Conservation (phyloP, 257 asterid species). For the Pogostemon cablin region DNA sequence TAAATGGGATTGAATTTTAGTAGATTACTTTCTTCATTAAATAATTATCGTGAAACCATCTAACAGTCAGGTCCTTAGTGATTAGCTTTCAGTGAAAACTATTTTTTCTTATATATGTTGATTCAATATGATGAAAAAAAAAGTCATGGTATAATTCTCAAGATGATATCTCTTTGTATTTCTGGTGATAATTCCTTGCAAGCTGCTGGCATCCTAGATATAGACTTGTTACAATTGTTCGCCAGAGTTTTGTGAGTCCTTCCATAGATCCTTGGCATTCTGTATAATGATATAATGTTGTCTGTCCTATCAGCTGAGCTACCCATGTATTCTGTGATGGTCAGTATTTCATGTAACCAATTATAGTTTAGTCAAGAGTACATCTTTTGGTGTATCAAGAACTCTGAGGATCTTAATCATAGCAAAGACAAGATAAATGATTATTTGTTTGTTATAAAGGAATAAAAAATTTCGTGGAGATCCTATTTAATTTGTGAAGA, state of each 20-base stretch:
- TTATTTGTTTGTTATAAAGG: neutral
- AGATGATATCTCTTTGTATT: neutral
- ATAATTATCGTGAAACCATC: neutral
- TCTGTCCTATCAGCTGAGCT: neutral
- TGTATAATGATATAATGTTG: neutral
- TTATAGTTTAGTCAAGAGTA: neutral
- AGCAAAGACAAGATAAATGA: constrained; percentile 11
- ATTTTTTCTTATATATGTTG: neutral
- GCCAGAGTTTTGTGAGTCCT: neutral
- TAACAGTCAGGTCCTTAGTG: neutral
- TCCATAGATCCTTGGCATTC: neutral
- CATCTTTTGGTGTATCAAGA: constrained; percentile 6
- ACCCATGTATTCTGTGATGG: neutral
- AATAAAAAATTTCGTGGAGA: neutral
- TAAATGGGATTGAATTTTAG: constrained; percentile 1
- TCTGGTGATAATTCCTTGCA: neutral
- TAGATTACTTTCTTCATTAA: neutral
- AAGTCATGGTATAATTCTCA: constrained; percentile 5
- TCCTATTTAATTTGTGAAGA: neutral
- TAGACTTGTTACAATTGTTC: neutral
- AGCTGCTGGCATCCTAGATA: neutral
- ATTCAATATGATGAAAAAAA: neutral
- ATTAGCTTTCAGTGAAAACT: neutral
- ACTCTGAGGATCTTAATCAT: neutral
- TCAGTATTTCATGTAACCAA: neutral